A percentile compares a stretch with the other conserved stretches of the same genome.
Evolutionary conservation across 2,329 filamentous ascomycete genomes (phyloP).

Genomic region (Clarireedia paspali): DNA sequence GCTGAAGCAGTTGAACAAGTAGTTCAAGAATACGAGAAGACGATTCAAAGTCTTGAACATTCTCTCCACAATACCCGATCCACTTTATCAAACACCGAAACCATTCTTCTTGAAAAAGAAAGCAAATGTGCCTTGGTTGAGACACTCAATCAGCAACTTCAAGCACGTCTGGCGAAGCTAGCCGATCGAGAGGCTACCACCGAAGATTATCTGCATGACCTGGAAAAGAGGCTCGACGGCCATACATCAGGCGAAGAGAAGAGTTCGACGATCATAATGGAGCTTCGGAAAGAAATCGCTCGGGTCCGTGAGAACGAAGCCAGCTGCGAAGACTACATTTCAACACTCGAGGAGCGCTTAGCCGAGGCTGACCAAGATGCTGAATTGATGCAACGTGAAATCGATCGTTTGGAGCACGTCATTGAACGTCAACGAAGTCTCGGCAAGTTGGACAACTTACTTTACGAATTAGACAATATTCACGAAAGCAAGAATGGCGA

Average conservation of each 20-base stretch:
- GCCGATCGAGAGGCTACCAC: constrained; percentile 87
- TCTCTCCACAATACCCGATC: constrained; percentile 83
- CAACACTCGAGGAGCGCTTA: constrained; percentile 87
- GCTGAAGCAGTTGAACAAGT: constrained; percentile 94
- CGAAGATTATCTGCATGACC: constrained; percentile 84
- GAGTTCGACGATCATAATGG: constrained; percentile 74
- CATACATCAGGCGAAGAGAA: constrained; percentile 90
- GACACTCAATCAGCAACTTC: constrained; percentile 83
- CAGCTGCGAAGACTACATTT: constrained; percentile 92
- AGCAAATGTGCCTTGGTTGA: constrained; percentile 90
- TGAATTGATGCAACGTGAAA: constrained; percentile 93
- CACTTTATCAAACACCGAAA: constrained; percentile 78
- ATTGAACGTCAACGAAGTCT: constrained; percentile 92
- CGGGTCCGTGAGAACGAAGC: constrained; percentile 85
- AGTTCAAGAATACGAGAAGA: constrained; percentile 96
- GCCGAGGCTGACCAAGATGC: constrained; percentile 94
- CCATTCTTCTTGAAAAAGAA: constrained; percentile 82
- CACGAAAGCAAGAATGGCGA: constrained; percentile 45
- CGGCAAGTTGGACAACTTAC: constrained; percentile 85
- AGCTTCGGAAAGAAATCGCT: constrained; percentile 85
- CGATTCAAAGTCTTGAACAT: constrained; percentile 86
- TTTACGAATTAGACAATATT: constrained; percentile 81
- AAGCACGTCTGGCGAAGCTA: constrained; percentile 83
- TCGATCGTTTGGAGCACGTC: constrained; percentile 88
- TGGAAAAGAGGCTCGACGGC: constrained; percentile 84